Conservation (phyloP, 2,329 filamentous ascomycete genomes). For the Plenodomus tracheiphilus region DNA sequence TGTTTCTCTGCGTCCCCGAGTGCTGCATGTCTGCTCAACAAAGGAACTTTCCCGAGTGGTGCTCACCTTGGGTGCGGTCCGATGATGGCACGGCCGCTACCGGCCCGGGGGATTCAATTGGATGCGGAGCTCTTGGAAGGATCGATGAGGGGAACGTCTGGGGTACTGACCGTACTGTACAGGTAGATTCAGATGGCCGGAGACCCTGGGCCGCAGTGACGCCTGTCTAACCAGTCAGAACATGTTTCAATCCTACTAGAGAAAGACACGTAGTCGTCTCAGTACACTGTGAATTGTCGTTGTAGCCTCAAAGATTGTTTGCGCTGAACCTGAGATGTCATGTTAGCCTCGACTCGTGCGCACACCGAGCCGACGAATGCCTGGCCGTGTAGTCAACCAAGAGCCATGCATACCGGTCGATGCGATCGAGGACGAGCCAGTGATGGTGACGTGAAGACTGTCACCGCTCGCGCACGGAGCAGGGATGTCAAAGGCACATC, state of each 20-base stretch:
- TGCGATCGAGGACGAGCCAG: neutral
- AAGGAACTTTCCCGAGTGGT: neutral
- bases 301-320: too few relatives aligned
- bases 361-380: too few relatives aligned
- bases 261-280: too few relatives aligned
- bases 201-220: too few relatives aligned
- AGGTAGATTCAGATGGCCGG: too few relatives aligned
- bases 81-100: slow-evolving; percentile 1
- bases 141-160: slow-evolving; percentile 1
- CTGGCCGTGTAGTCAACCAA: too few relatives aligned
- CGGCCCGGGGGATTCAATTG: slow-evolving; percentile 1
- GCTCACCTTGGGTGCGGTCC: slow-evolving; percentile 3
- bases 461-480: neutral
- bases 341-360: too few relatives aligned
- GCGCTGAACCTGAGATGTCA: too few relatives aligned
- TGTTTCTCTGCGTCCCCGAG: neutral
- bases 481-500: neutral
- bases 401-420: neutral
- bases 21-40: neutral
- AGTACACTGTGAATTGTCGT: too few relatives aligned
- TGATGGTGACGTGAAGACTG: neutral
- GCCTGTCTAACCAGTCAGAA: too few relatives aligned
- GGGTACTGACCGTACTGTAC: neutral
- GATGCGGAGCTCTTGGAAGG: neutral
- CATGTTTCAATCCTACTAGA: too few relatives aligned